These are phyloP conservation scores for Ceratocystis alfenasii DNA, from an alignment of 2,329 filamentous ascomycete species.

Conservation along the genomic window DNA sequence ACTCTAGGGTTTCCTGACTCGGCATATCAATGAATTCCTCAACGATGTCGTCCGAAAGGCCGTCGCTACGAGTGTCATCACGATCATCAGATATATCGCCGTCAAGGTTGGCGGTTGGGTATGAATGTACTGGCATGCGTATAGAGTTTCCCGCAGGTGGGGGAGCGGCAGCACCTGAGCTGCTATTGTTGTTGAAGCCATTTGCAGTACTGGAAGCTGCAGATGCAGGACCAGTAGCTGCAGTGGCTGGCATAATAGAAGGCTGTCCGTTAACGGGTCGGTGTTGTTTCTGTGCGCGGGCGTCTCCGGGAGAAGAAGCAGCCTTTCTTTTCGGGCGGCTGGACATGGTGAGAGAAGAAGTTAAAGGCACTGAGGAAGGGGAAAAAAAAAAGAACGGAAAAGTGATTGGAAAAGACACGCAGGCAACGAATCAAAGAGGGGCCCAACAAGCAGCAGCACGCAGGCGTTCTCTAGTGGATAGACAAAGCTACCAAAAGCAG, in stretches of 20 bases:
- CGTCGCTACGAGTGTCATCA: constrained; percentile 28
- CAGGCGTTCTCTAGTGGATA: not conserved
- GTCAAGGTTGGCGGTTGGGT: constrained; percentile 8
- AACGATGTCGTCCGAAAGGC: constrained; percentile 30
- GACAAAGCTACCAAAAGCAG: not conserved
- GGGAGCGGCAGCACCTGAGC: constrained; percentile 17
- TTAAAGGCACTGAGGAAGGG: not conserved
- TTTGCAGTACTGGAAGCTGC: not conserved
- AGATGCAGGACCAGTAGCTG: constrained; percentile 8
- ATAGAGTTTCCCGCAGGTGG: constrained; percentile 2
- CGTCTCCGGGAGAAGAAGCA: constrained; percentile 29
- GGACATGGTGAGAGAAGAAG: constrained; percentile 30
- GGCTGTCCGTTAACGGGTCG: constrained; percentile 34
- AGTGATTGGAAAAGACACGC: not conserved
- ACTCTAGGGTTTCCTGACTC: constrained; percentile 43
- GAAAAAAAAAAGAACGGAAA: not conserved
- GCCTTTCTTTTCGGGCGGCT: constrained; percentile 43
- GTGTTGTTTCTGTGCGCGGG: constrained; percentile 34
- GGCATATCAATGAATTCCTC: constrained; percentile 27
- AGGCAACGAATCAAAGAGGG: not conserved
- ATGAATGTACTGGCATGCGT: constrained; percentile 16
- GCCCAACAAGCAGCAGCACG: not conserved
- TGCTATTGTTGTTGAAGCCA: not conserved
- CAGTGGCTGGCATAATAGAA: constrained; percentile 37
- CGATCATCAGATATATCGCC: constrained; percentile 5